Percentiles rank a stretch among this genome's conserved stretches.
phyloP scores from a whole-genome alignment of 1,284 basidiomycete genomes.

The Ganoderma lingzhi region DNA sequence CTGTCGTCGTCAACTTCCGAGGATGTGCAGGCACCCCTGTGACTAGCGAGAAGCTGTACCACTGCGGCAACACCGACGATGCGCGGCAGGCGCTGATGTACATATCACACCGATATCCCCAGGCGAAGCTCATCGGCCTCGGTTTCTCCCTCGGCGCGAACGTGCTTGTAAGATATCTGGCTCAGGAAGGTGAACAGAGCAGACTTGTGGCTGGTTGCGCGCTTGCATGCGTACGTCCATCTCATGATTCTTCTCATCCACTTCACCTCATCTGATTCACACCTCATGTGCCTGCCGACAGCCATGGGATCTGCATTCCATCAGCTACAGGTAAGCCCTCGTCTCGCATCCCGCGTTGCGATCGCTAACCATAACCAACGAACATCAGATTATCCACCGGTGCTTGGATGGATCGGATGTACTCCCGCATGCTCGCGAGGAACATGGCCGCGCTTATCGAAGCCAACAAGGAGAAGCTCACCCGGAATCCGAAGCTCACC shows the following conservation, averaged over 20 bases:
- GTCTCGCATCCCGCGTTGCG: neutral
- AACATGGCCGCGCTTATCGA: slow-evolving; percentile 20
- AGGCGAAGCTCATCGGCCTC: slow-evolving; percentile 83
- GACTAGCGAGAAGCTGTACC: slow-evolving; percentile 84
- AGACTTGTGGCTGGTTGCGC: slow-evolving; percentile 81
- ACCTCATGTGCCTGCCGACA: neutral
- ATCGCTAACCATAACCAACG: neutral
- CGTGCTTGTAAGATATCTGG: slow-evolving; percentile 88
- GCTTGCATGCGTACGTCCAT: slow-evolving; percentile 71
- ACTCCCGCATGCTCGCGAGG: slow-evolving; percentile 19
- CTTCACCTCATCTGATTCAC: neutral
- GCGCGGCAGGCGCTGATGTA: slow-evolving; percentile 83
- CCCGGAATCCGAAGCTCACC: slow-evolving; percentile 18
- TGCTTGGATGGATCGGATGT: slow-evolving; percentile 22
- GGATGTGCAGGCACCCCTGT: slow-evolving; percentile 84
- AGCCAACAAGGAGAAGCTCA: slow-evolving; percentile 15
- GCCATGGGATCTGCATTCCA: slow-evolving; percentile 7
- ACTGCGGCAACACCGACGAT: slow-evolving; percentile 87
- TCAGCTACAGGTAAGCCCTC: neutral
- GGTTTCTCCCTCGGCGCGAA: slow-evolving; percentile 96
- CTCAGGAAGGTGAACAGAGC: slow-evolving; percentile 80
- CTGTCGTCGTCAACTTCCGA: neutral
- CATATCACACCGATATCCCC: slow-evolving; percentile 77
- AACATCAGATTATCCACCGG: slow-evolving; percentile 48
- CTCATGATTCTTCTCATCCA: neutral